Base-by-base conservation (phyloP, 2,329 filamentous ascomycete genomes). In the Pseudocercospora cruenta region DNA sequence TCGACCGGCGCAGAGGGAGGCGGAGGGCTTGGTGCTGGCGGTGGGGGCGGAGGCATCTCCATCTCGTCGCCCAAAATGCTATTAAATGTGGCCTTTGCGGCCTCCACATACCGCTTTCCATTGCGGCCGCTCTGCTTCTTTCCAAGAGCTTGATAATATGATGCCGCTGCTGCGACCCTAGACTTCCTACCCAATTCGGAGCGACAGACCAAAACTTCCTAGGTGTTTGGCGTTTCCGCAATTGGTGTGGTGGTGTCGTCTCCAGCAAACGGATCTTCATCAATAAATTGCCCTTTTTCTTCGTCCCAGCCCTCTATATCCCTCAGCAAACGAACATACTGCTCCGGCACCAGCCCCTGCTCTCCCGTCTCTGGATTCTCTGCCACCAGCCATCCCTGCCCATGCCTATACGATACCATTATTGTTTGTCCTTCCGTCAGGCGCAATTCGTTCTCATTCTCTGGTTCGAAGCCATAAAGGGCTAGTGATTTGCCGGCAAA, bases 401-500 rank as follows among this genome's bases (percentile, higher is more conserved):
- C 94, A 76, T 98, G 94, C 51, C 95, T 87, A 78, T 98, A 99
- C 16, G 93, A 96, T 24, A 99, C 94, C 83, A 95, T 91, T 64
- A 99, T 97, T 64, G 97, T 92, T 76, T 99, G 95, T 5, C 95
- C 95, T 80, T 99, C 95, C 0, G 92, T 89, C 55, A 99, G 82
- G 3, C 93, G 93, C 64, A 99, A 82, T 79, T 99, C 95, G 76
- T 98, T 99, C 78, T 97, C 93, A 77, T 98, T 97, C 79, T 98
- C 94, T 33, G 94, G 88, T 72, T 90, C 90, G 80, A 99, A 99
- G 77, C 97, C 94, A 77, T 97, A 99, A 22, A 99, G 84, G 6
- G 95, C 95, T 28, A 99, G 92, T 10, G 93, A 94, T 77, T 96
- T 97, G 58, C 95, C 95, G 76, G 97, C 94, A 87, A 97, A 97